Evolutionary conservation across 2,329 filamentous ascomycete genomes (phyloP).

Genomic region (Fusarium buxicola): DNA sequence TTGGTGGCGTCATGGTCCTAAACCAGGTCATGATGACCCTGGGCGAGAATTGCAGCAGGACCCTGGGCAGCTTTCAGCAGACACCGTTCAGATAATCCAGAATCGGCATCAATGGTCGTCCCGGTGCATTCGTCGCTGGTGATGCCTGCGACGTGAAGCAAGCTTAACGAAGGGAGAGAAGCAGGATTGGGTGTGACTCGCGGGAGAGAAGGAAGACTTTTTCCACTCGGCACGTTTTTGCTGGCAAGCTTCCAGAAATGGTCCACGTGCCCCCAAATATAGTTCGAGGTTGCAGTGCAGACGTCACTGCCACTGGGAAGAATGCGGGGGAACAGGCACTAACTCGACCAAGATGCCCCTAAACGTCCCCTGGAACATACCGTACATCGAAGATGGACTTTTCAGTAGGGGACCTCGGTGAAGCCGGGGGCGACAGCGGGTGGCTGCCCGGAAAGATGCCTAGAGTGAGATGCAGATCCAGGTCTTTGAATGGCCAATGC

Average conservation of each 20-base stretch:
- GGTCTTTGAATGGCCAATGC: slow-evolving; percentile 22
- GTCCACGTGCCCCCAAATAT: slow-evolving; percentile 39
- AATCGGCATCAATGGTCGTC: slow-evolving; percentile 1
- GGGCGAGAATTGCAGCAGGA: slow-evolving; percentile 24
- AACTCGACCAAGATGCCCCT: slow-evolving; percentile 9
- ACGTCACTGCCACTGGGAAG: slow-evolving; percentile 41
- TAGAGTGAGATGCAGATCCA: slow-evolving; percentile 19
- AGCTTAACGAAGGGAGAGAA: slow-evolving; percentile 33
- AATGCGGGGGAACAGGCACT: slow-evolving; percentile 38
- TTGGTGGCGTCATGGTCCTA: slow-evolving; percentile 64
- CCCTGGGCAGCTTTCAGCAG: slow-evolving; percentile 17
- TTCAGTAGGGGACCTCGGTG: slow-evolving; percentile 26
- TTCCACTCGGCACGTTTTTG: slow-evolving; percentile 29
- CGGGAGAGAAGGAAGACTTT: slow-evolving; percentile 39
- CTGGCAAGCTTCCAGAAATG: slow-evolving; percentile 35
- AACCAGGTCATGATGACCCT: slow-evolving; percentile 32
- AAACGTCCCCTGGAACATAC: slow-evolving; percentile 8
- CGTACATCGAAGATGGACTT: slow-evolving; percentile 18
- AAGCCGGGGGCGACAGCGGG: not conserved
- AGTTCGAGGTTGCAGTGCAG: slow-evolving; percentile 21
- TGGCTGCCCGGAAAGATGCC: not conserved
- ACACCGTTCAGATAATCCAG: slow-evolving; percentile 13
- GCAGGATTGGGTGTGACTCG: slow-evolving; percentile 19
- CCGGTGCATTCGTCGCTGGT: slow-evolving; percentile 22
- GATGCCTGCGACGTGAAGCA: slow-evolving; percentile 14